Base-by-base conservation (phyloP, 2,329 filamentous ascomycete genomes). In the Ophiocordyceps camponoti-saundersi region DNA sequence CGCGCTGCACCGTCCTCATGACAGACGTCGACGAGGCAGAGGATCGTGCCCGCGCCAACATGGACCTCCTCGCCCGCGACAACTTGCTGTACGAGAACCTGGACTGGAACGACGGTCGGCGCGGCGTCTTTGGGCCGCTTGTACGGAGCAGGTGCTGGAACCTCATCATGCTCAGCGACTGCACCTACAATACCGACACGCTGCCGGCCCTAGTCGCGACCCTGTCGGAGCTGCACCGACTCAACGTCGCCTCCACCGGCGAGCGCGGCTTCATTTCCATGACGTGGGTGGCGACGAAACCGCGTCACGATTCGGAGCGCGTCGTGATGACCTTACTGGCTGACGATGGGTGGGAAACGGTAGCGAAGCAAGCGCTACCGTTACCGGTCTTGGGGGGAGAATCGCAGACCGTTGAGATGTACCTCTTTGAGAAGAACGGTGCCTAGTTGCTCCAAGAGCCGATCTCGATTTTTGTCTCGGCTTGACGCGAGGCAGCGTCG, bases 111-210 rank as follows among this genome's bases (percentile, higher is more conserved):
- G 64, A 73, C 30, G 74, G 70, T 0, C 58, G 63, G 26, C 49
- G 58, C 2, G 72, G 71, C 0, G 48, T 45, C 0, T 72, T 77
- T 50, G 70, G 70, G 0, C 52, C 61, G 0, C 55, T 64, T 22
- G 64, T 63, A 1, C 50, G 53, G n/a, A 59, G 62, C 1, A 59
- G 57, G 2, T 49, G 57, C 2, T 79, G 73, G 73, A 69, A 77
- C 49, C 58, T 77, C 6, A 55, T 77, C 44, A 63, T 76, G 46
- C 61, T 79, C 21, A 77, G 73, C 55, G 75, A 79, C 57, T 77
- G 75, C 65, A 78, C 74, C 0, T 79, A 79, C 63, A 79, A 79
- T 50, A 69, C 68, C 46, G 74, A 78, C 55, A 70, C 68, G 51
- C 59, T 79, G 23, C 68, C 71, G 1, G 65, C 71, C 2, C 63